A percentile compares a stretch with the other conserved stretches of the same genome.
Conservation (phyloP, 2,329 filamentous ascomycete genomes). For the Aspergillus phoenicis region DNA sequence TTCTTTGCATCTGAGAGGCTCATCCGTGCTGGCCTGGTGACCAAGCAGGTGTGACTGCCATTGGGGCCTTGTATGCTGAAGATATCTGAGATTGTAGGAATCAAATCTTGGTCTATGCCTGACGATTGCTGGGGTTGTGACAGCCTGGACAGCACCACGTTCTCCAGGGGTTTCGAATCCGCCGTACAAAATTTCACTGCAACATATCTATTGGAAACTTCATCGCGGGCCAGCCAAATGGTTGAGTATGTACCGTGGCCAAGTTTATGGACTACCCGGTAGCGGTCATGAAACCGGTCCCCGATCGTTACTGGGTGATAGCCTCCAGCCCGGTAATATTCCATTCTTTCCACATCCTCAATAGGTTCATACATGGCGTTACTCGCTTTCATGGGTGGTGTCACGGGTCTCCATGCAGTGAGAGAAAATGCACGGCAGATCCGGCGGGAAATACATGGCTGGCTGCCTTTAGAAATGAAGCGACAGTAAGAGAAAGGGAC, state of each 20-base stretch:
- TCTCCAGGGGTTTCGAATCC: constrained; percentile 21
- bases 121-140: not conserved
- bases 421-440: no score
- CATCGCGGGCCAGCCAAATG: constrained; percentile 32
- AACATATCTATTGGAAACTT: constrained; percentile 25
- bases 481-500: no score
- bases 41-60: constrained; percentile 11
- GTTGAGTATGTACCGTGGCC: constrained; percentile 44
- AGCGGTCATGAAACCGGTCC: constrained; percentile 34
- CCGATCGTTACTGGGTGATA: constrained; percentile 35
- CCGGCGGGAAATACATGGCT: no score
- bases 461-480: no score
- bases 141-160: constrained; percentile 6
- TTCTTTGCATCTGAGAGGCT: constrained; percentile 14
- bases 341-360: constrained; percentile 6
- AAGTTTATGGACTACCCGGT: constrained; percentile 46
- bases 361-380: constrained; percentile 3
- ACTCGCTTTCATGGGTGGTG: not conserved
- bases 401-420: not conserved
- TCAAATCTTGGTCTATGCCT: constrained; percentile 7
- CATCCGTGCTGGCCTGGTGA: constrained; percentile 16
- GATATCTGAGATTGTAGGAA: constrained; percentile 12
- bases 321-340: constrained; percentile 27
- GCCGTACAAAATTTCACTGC: constrained; percentile 33
- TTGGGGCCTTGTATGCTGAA: constrained; percentile 19